These are phyloP conservation scores for Ascochyta rabiei DNA, from an alignment of 2,329 filamentous ascomycete genomes.

Conservation along the genomic window DNA sequence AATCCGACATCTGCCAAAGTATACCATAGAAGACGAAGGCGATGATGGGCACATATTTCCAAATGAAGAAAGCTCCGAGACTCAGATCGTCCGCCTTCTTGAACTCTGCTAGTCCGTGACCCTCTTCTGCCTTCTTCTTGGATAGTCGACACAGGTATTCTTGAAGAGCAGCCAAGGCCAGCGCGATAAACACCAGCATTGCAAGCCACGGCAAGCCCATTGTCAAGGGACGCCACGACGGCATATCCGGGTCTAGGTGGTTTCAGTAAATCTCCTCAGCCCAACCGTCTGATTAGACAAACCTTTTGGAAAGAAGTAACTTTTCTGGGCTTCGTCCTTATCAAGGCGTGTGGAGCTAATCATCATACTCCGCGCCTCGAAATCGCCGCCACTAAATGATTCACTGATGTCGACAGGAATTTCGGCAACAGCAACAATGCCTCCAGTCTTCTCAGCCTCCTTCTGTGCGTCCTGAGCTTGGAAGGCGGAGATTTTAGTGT, in stretches of 20 bases:
- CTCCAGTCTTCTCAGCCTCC: slow-evolving; percentile 52
- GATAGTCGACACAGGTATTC: slow-evolving; percentile 48
- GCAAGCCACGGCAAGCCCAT: slow-evolving; percentile 48
- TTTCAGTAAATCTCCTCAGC: slow-evolving; percentile 1
- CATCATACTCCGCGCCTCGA: slow-evolving; percentile 38
- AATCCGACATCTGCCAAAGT: slow-evolving; percentile 58
- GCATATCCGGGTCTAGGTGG: slow-evolving; percentile 45
- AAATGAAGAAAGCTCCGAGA: slow-evolving; percentile 42
- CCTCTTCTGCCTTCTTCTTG: slow-evolving; percentile 26
- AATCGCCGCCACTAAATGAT: slow-evolving; percentile 43
- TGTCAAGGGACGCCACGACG: slow-evolving; percentile 47
- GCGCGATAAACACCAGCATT: slow-evolving; percentile 42
- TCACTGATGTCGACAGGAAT: slow-evolving; percentile 52
- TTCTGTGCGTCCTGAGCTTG: slow-evolving; percentile 48
- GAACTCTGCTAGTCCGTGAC: slow-evolving; percentile 41
- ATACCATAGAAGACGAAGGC: slow-evolving; percentile 57
- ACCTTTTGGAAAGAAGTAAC: slow-evolving; percentile 49
- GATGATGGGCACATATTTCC: slow-evolving; percentile 52
- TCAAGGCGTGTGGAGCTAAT: slow-evolving; percentile 23
- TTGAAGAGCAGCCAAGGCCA: slow-evolving; percentile 43
- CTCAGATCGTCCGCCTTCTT: slow-evolving; percentile 35
- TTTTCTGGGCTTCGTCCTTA: slow-evolving; percentile 36
- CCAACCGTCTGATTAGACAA: background rate
- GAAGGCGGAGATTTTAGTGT: slow-evolving; percentile 20
- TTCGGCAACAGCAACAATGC: slow-evolving; percentile 52